Evolutionary conservation across 208 protist genomes (phyloP), one percentile per base, ranked within the genome.

Genomic region (Histomonas meleagridis): DNA sequence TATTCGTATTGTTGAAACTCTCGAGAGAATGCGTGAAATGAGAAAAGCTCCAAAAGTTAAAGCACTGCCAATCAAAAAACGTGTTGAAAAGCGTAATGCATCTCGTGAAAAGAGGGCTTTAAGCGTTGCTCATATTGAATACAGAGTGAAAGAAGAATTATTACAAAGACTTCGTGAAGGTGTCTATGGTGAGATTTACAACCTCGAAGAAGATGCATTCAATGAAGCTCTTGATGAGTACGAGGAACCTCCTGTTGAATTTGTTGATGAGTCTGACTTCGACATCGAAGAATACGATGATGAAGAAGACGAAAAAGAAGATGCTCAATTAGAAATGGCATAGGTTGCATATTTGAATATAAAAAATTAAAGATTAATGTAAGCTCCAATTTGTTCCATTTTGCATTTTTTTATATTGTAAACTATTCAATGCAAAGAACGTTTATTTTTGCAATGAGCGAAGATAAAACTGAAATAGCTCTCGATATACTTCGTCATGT

Each of bases 141-240:
- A 86, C 28, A 51, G 16, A 57, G 76, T 86, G 2, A 43, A 86
- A 38, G 76, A 86, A 55, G 76, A 86, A 55, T 46, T 86, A 55
- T 40, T 40, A 28, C 18, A 46, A 18, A 43, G 76, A 51, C 76
- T 86, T 57, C 51, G 38, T 26, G 32, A 43, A 38, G 76, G 76
- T 21, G 76, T 51, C 32, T 86, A 86, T 48, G 76, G 76, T 32
- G 76, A 86, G 55, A 86, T 86, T 21, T 86, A 86, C 35, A 86
- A 86, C 26, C 76, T 86, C 18, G 38, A 86, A 5, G 40, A 51
- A 38, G 46, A 51, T 40, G 76, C 51, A 49, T 86, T 86, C 26
- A 28, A 86, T 51, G 76, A 86, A 23, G 46, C 40, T 32, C 76
- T 86, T 28, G 76, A 86, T 55, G 76, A 86, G 55, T 26, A 32